Evolutionary conservation across 148 eudicot genomes (phyloP).

Genomic region (Spergularia marina): DNA sequence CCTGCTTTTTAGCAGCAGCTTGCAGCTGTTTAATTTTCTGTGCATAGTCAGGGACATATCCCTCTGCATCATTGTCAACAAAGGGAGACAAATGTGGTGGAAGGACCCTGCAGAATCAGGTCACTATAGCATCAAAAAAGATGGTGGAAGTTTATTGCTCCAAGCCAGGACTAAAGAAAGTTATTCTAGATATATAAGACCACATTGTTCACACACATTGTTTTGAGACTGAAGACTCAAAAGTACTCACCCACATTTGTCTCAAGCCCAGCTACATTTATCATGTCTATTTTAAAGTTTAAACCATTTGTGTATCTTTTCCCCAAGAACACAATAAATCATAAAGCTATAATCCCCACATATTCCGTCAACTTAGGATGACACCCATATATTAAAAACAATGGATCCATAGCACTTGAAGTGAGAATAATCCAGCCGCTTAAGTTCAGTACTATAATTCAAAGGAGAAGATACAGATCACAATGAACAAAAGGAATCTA

Average conservation of each 20-base stretch:
- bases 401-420: neutral
- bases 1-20: constrained; percentile 73
- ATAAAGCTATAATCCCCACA: neutral
- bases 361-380: neutral
- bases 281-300: neutral
- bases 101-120: constrained; percentile 54
- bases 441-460: neutral
- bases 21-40: constrained; percentile 69
- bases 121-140: neutral
- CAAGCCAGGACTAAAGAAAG: neutral
- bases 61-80: constrained; percentile 84
- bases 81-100: constrained; percentile 98
- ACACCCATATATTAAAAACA: neutral
- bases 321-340: neutral
- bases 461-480: neutral
- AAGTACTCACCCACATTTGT: neutral
- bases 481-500: neutral
- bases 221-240: neutral
- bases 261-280: neutral
- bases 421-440: neutral
- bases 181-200: neutral
- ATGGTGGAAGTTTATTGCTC: neutral
- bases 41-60: constrained; percentile 85
- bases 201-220: neutral
- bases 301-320: neutral